A percentile compares a stretch with the other conserved stretches of the same genome.
Conservation (phyloP, 2,329 filamentous ascomycete genomes). For the Raffaelea albimanens region DNA sequence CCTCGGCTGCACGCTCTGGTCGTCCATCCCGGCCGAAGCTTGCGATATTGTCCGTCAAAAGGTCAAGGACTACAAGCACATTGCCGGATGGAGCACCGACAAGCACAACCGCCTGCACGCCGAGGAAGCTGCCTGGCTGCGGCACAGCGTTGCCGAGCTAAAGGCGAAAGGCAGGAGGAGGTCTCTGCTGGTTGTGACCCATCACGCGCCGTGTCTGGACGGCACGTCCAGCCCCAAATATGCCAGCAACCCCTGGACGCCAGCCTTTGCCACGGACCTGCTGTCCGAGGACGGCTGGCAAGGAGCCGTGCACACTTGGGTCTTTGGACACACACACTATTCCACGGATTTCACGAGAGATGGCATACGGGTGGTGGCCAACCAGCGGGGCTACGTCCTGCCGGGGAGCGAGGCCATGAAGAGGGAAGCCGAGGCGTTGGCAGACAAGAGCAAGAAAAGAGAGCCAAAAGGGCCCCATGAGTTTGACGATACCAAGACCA, state of each 20-base stretch:
- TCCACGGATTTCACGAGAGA: slow-evolving; percentile 24
- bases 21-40: slow-evolving; percentile 31
- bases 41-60: slow-evolving; percentile 29
- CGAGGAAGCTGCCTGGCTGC: slow-evolving; percentile 41
- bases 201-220: slow-evolving; percentile 45
- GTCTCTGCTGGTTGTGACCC: slow-evolving; percentile 33
- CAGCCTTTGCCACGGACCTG: slow-evolving; percentile 45
- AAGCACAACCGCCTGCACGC: slow-evolving; percentile 24
- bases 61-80: slow-evolving; percentile 44
- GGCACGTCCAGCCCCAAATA: slow-evolving; percentile 41
- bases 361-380: slow-evolving; percentile 29
- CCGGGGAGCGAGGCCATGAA: not conserved
- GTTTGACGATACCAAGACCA: too few species aligned
- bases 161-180: slow-evolving; percentile 10
- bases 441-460: not conserved
- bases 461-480: too few species aligned
- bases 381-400: slow-evolving; percentile 26
- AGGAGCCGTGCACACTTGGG: slow-evolving; percentile 27
- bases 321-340: slow-evolving; percentile 41
- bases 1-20: slow-evolving; percentile 51
- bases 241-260: slow-evolving; percentile 31
- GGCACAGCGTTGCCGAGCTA: slow-evolving; percentile 23
- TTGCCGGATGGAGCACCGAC: slow-evolving; percentile 38
- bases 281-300: slow-evolving; percentile 18
- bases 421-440: not conserved